phyloP scores from a whole-genome alignment of 2,329 filamentous ascomycete species.

The Botryotinia calthae region DNA sequence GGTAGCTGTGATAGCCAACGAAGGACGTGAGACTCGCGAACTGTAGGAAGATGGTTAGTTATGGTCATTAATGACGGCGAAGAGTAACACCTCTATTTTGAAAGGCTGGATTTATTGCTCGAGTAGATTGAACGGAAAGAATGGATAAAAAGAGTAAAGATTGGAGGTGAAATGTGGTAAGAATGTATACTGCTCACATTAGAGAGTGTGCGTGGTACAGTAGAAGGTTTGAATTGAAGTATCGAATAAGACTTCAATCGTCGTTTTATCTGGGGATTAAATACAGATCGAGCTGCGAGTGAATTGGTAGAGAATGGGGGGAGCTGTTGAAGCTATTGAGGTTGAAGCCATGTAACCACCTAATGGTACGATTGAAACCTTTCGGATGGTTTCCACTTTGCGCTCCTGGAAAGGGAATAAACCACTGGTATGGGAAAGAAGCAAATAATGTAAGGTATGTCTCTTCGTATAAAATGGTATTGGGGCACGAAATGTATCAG shows the following conservation, averaged over 20 bases:
- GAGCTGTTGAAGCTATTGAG: neutral
- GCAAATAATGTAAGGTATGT: neutral
- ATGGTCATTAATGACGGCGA: constrained; percentile 2
- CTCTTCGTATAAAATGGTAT: neutral
- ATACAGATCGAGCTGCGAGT: neutral
- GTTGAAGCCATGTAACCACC: neutral
- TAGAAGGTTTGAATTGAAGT: neutral
- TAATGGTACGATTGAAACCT: neutral
- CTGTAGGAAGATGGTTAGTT: constrained; percentile 6
- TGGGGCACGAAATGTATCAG: neutral
- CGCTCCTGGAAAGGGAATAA: neutral
- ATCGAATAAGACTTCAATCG: neutral
- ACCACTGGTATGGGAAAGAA: neutral
- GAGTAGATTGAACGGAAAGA: neutral
- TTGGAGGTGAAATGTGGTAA: neutral
- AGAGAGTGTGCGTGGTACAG: neutral
- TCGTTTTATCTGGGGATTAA: neutral
- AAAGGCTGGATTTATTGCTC: neutral
- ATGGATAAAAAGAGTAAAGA: neutral
- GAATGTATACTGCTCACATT: neutral
- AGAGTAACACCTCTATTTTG: neutral
- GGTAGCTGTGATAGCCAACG: constrained; percentile 13
- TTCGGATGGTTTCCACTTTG: neutral
- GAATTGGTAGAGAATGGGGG: constrained; percentile 9
- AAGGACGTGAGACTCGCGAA: neutral